Evolutionary conservation across 2,329 filamentous ascomycete species (phyloP).

Genomic region (Diaporthe sp.): DNA sequence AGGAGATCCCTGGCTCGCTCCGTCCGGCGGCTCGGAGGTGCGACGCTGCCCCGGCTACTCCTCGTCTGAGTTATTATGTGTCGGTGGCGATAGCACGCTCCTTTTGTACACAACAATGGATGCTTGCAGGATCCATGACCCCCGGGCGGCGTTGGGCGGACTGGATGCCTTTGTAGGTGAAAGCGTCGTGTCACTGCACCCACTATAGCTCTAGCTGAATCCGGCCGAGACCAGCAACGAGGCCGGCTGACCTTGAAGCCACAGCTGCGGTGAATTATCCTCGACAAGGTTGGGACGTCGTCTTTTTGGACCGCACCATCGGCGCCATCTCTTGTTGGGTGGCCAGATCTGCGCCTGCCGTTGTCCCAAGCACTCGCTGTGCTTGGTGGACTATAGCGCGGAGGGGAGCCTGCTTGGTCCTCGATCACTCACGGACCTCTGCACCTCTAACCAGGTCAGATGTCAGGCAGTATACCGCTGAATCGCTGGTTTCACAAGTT

Average conservation of each 20-base stretch:
- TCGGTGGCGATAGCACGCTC: not conserved
- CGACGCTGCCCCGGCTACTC: not conserved
- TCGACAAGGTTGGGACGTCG: slow-evolving; percentile 4
- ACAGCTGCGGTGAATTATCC: not conserved
- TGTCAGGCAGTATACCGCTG: not conserved
- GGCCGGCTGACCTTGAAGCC: slow-evolving; percentile 3
- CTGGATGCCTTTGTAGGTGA: not conserved
- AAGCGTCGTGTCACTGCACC: slow-evolving; percentile 12
- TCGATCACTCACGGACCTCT: slow-evolving; percentile 22
- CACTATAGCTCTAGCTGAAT: slow-evolving; percentile 14
- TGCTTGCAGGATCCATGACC: not conserved
- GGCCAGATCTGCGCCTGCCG: not conserved
- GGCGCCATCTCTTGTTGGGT: not conserved
- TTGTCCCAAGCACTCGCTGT: not conserved
- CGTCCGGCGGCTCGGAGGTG: slow-evolving; percentile 2
- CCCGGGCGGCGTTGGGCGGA: not conserved
- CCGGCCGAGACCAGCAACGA: not conserved
- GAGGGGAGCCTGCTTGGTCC: not conserved
- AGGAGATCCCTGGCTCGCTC: not conserved
- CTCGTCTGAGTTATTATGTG: not conserved
- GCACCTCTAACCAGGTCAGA: not conserved
- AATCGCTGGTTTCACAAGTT: slow-evolving; percentile 21
- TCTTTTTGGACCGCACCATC: not conserved
- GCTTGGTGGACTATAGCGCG: not conserved
- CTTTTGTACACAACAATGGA: not conserved